Percentiles rank a stretch among this genome's conserved stretches.
Conservation (phyloP, 2,329 filamentous ascomycete genomes). For the Ceratocystis destructans region DNA sequence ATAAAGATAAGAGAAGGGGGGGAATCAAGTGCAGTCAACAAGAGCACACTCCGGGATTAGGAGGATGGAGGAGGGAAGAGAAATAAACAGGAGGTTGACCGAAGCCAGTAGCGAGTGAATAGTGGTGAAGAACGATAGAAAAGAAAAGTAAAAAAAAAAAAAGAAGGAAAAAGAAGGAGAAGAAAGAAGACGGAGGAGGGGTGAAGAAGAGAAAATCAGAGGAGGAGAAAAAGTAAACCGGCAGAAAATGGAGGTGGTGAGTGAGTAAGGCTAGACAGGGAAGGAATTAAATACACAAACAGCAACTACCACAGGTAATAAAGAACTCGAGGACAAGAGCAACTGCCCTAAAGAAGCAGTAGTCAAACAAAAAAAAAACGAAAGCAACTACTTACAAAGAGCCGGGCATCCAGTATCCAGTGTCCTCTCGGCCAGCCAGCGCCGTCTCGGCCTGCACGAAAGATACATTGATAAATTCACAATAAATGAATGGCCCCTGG, state of each 20-base stretch:
- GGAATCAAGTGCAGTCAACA: background rate
- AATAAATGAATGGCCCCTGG: background rate
- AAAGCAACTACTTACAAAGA: background rate
- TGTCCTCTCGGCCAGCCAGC: background rate
- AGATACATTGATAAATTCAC: background rate
- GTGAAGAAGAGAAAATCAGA: slow-evolving; percentile 12
- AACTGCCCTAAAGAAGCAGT: background rate
- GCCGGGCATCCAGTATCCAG: background rate
- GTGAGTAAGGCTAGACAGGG: background rate
- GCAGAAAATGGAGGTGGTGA: slow-evolving; percentile 11
- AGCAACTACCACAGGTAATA: slow-evolving; percentile 15
- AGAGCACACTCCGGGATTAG: slow-evolving; percentile 4
- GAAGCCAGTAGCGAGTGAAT: slow-evolving; percentile 15
- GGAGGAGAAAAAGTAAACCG: slow-evolving; percentile 10
- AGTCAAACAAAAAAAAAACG: background rate
- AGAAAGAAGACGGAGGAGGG: background rate
- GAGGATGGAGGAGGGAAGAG: background rate
- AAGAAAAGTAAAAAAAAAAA: slow-evolving; percentile 14
- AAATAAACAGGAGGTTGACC: slow-evolving; percentile 9
- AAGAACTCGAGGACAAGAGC: background rate
- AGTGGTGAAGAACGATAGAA: slow-evolving; percentile 9
- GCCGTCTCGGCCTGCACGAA: background rate
- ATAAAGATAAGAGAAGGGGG: background rate
- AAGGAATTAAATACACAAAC: background rate
- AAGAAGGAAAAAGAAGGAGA: slow-evolving; percentile 13